Conservation (phyloP, 768 basidiomycete species). For the Boletus bicolor region DNA sequence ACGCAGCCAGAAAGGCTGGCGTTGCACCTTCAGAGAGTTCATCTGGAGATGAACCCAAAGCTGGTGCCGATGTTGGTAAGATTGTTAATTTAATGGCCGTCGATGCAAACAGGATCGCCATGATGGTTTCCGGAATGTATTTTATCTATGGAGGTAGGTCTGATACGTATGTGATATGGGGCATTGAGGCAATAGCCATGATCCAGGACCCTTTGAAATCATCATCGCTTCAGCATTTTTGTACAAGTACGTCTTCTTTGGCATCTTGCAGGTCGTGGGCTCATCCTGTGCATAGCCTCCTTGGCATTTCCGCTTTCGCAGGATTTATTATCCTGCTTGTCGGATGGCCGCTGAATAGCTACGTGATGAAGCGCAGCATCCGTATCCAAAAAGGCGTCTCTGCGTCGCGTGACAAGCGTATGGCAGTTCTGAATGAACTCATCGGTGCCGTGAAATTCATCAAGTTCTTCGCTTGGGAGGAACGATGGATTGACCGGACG, state of each 20-base stretch:
- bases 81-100: conserved; percentile 88
- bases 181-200: background rate
- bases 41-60: conserved; percentile 49
- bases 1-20: conserved; percentile 22
- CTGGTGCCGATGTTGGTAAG: conserved; percentile 85
- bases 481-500: conserved; percentile 41
- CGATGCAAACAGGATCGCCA: conserved; percentile 63
- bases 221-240: conserved; percentile 69
- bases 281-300: conserved; percentile 52
- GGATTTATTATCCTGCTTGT: conserved; percentile 42
- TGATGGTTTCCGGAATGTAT: conserved; percentile 54
- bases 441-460: conserved; percentile 41
- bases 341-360: conserved; percentile 40
- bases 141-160: conserved; percentile 62
- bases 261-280: conserved; percentile 15
- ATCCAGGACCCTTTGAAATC: conserved; percentile 70
- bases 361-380: conserved; percentile 37
- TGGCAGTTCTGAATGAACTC: conserved; percentile 44
- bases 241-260: conserved; percentile 52
- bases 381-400: conserved; percentile 34
- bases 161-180: no score
- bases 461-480: conserved; percentile 44
- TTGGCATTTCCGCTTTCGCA: conserved; percentile 46
- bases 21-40: conserved; percentile 23
- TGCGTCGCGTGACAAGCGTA: conserved; percentile 40